Conservation (phyloP, 2,329 filamentous ascomycete genomes). For the Venturia nashicola region DNA sequence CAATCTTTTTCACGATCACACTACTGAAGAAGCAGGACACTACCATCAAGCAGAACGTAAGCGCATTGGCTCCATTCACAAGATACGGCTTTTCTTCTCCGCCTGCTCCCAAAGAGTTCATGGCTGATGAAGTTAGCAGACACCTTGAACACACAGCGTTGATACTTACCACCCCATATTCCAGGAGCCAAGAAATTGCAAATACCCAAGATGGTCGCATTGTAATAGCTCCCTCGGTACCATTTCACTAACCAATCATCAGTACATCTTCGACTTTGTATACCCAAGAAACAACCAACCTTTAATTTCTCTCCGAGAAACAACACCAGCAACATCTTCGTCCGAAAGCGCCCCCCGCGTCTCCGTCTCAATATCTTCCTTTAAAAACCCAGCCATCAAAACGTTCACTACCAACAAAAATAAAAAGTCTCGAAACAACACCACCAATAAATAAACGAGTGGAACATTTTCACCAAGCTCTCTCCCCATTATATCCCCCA, state of each 20-base stretch:
- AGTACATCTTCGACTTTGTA: not conserved
- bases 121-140: slow-evolving; percentile 19
- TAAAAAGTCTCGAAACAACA: too few relatives aligned
- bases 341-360: not conserved
- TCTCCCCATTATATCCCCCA: too few relatives aligned
- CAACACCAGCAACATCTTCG: not conserved
- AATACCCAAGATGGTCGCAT: slow-evolving; percentile 57
- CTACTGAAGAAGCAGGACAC: slow-evolving; percentile 56
- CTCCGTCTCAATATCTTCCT: not conserved
- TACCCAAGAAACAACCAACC: not conserved
- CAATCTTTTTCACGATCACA: slow-evolving; percentile 51
- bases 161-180: slow-evolving; percentile 47
- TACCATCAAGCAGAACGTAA: slow-evolving; percentile 64
- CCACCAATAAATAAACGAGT: too few relatives aligned
- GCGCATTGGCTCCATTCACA: slow-evolving; percentile 57
- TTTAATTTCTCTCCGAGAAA: not conserved
- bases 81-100: slow-evolving; percentile 52
- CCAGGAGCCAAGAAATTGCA: slow-evolving; percentile 60
- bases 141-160: slow-evolving; percentile 3
- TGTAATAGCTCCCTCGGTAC: slow-evolving; percentile 62
- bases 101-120: slow-evolving; percentile 62
- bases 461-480: too few relatives aligned
- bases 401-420: not conserved
- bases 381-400: not conserved
- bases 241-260: slow-evolving; percentile 40